These are phyloP conservation scores for Sporothrix euskadiensis DNA, from an alignment of 2,329 filamentous ascomycete genomes.

Conservation along the genomic window DNA sequence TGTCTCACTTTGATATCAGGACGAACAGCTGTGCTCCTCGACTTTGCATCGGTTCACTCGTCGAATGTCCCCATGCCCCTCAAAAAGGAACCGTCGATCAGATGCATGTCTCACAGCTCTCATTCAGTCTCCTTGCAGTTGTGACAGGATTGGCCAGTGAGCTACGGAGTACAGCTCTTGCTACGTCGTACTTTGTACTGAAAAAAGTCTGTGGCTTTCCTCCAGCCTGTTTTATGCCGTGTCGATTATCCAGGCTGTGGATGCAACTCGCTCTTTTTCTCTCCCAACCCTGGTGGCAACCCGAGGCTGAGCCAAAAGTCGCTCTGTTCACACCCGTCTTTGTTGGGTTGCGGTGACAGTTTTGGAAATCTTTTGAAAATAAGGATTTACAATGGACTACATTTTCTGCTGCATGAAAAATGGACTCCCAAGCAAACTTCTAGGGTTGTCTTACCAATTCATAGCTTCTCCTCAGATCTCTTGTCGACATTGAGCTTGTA, in stretches of 20 bases:
- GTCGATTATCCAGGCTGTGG: neutral
- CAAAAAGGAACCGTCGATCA: slow-evolving; percentile 11
- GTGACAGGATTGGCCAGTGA: neutral
- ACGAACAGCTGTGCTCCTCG: slow-evolving; percentile 15
- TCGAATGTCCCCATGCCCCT: neutral
- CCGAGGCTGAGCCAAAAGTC: neutral
- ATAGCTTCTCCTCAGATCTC: neutral
- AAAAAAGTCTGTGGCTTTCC: neutral
- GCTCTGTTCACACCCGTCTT: too few relatives aligned
- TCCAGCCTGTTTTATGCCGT: neutral
- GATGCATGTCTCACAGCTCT: neutral
- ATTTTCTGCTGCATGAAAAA: neutral
- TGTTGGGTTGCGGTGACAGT: neutral
- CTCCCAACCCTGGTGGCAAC: neutral
- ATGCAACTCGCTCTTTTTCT: neutral
- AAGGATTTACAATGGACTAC: neutral
- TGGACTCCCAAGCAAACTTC: neutral
- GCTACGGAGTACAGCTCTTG: too few relatives aligned
- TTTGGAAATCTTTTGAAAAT: neutral
- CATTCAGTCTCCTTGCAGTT: neutral
- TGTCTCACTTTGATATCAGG: slow-evolving; percentile 4
- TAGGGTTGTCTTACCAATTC: neutral
- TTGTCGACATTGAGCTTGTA: neutral
- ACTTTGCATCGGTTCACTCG: neutral
- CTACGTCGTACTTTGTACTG: neutral